phyloP scores from a whole-genome alignment of 176 grass and related monocot genomes.

The Phragmites australis region DNA sequence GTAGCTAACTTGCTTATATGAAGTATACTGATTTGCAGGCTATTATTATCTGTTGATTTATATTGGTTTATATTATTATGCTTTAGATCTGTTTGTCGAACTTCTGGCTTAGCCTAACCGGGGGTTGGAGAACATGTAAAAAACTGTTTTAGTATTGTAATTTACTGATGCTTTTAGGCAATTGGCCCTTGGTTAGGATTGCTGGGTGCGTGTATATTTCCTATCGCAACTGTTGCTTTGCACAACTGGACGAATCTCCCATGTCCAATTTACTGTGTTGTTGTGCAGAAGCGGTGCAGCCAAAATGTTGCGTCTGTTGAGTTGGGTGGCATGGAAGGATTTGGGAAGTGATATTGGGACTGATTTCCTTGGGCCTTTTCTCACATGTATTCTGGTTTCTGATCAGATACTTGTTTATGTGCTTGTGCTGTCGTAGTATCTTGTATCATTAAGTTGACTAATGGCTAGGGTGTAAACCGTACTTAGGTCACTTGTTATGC shows the following conservation, averaged over 20 bases:
- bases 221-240: background rate
- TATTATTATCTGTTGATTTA: background rate
- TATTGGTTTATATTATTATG: background rate
- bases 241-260: background rate
- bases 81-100: conserved; percentile 15
- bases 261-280: background rate
- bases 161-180: background rate
- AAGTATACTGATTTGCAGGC: background rate
- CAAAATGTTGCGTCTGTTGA: background rate
- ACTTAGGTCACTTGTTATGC: background rate
- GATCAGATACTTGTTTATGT: background rate
- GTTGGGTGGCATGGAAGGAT: background rate
- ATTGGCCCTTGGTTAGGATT: background rate
- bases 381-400: background rate
- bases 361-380: background rate
- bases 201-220: background rate
- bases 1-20: background rate
- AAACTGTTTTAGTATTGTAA: background rate
- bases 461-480: background rate
- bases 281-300: background rate
- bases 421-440: background rate
- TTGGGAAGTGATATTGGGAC: background rate
- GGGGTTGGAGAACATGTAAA: background rate
- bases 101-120: background rate
- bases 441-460: background rate